Evolutionary conservation across 2,329 filamentous ascomycete genomes (phyloP), one percentile per base, ranked within the genome.

Genomic region (Cryphonectria radicalis): DNA sequence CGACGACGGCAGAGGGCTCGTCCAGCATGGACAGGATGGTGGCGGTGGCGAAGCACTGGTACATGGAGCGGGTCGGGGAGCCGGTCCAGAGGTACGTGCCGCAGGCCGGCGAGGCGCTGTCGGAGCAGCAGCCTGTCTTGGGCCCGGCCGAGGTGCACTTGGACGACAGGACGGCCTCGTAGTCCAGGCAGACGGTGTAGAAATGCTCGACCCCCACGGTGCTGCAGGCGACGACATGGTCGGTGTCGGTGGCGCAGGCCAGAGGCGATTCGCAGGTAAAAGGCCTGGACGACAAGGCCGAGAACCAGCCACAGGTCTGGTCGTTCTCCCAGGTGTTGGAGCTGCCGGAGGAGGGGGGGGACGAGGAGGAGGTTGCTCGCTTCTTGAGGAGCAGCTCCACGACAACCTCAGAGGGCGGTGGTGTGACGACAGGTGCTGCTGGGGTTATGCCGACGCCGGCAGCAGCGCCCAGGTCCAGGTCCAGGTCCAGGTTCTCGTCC

Each of bases 11-110:
- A 67, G 79, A 79, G 0, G 82, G 82, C 25, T 76, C 76, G 70
- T 81, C 78, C 4, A 80, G 74, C 75, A 83, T 77, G 13, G 78
- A 76, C 42, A 81, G 64, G 42, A 81, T 71, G 0, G 76, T 76
- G 0, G 77, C 70, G 0, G 70, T 71, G 14, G 74, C 71, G 69
- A 78, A 77, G 72, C 82, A 83, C 19, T 79, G 77, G 72, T 78
- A 82, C 80, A 82, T 82, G 68, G 76, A 80, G 28, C 78, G 77
- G 4, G 75, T 67, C 0, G 81, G 77, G 1, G 74, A 25, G 57
- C 79, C 80, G 0, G 79, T 78, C 81, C 81, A 83, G 63, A 82
- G 67, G 68, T 79, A 81, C 0, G 80, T 82, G 3, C 78, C 79
- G 74, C 82, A 83, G 14, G 78, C 79, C 1, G 40, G 63, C 46